phyloP scores from a whole-genome alignment of 371 early-diverging fungal species.

The Saksenaea oblongispora region DNA sequence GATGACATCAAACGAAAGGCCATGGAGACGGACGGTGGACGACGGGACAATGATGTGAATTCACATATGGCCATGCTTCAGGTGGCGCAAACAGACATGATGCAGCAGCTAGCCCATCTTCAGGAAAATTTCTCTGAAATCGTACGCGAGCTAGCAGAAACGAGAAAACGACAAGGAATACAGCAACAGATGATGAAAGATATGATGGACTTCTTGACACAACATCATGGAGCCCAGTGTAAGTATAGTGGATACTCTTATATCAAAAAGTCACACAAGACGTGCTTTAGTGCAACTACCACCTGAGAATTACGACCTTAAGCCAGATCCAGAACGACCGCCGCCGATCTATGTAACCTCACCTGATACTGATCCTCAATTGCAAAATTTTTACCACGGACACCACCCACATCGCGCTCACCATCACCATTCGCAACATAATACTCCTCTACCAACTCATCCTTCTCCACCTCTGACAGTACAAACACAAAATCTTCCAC shows the following conservation, averaged over 20 bases:
- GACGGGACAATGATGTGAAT: conserved; percentile 67
- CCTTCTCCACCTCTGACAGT: conserved; percentile 9
- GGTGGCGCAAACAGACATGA: conserved; percentile 64
- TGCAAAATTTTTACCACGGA: conserved; percentile 5
- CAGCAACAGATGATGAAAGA: conserved; percentile 61
- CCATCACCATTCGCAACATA: not conserved
- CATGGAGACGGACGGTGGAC: conserved; percentile 68
- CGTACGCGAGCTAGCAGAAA: conserved; percentile 67
- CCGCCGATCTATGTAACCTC: conserved; percentile 23
- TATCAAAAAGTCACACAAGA: not conserved
- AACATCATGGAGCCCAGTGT: conserved; percentile 36
- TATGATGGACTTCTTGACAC: conserved; percentile 53
- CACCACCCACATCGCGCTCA: conserved; percentile 1
- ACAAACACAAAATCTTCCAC: conserved; percentile 13
- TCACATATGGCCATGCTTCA: conserved; percentile 68
- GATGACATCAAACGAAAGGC: conserved; percentile 81
- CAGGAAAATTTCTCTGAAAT: conserved; percentile 71
- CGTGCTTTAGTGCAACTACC: not conserved
- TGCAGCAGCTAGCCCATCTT: conserved; percentile 68
- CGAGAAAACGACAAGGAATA: conserved; percentile 52
- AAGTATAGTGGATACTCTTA: conserved; percentile 1
- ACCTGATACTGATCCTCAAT: conserved; percentile 14
- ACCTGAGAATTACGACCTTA: conserved; percentile 11
- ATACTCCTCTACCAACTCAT: conserved; percentile 8
- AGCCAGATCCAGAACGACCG: conserved; percentile 24